phyloP scores from a whole-genome alignment of 306 rosid species.

The Cyamopsis tetragonoloba region DNA sequence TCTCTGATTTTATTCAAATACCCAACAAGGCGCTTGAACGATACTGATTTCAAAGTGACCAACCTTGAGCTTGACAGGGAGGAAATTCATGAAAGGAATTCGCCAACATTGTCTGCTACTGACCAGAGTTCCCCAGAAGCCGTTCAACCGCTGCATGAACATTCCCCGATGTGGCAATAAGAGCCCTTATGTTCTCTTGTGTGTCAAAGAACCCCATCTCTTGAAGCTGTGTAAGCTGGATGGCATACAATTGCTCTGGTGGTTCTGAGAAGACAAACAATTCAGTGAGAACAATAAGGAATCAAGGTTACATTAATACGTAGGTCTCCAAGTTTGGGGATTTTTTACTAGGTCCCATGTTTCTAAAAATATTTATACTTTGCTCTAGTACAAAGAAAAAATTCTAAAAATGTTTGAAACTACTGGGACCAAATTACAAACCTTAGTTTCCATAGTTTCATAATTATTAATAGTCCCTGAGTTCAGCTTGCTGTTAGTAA shows the following conservation, averaged over 20 bases:
- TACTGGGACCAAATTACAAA: not conserved
- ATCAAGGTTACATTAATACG: not conserved
- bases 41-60: slow-evolving; percentile 31
- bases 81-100: slow-evolving; percentile 2
- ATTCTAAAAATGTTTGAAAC: no score
- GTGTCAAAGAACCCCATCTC: slow-evolving; percentile 93
- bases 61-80: slow-evolving; percentile 26
- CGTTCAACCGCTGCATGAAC: slow-evolving; percentile 86
- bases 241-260: slow-evolving; percentile 77
- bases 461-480: not conserved
- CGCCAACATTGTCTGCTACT: slow-evolving; percentile 40
- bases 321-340: not conserved
- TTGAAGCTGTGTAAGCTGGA: slow-evolving; percentile 83
- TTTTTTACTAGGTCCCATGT: not conserved
- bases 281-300: not conserved
- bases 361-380: no score
- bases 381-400: no score
- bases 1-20: slow-evolving; percentile 36
- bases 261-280: slow-evolving; percentile 47
- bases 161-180: slow-evolving; percentile 77
- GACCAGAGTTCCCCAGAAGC: slow-evolving; percentile 69
- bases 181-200: slow-evolving; percentile 82
- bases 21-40: slow-evolving; percentile 28
- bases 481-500: not conserved
- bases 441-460: not conserved